A percentile compares a stretch with the other conserved stretches of the same genome.
phyloP scores from a whole-genome alignment of 2,329 filamentous ascomycete genomes.

The Lojkania enalia region DNA sequence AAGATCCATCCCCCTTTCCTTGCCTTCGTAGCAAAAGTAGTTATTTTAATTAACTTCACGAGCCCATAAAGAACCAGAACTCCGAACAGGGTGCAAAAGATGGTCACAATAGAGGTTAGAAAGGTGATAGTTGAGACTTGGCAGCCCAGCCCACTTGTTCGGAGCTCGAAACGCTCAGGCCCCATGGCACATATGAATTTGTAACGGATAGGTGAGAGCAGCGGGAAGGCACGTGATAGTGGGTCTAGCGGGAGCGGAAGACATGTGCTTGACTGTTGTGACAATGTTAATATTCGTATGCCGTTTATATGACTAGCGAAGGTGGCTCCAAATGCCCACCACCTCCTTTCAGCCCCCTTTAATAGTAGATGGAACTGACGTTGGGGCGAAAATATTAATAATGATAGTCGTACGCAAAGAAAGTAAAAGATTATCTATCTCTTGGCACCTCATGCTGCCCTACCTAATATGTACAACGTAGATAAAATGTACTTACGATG shows the following conservation, averaged over 20 bases:
- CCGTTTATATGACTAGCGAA: no score
- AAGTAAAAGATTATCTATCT: no score
- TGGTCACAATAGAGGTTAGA: conserved; percentile 48
- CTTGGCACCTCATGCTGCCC: no score
- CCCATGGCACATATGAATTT: conserved; percentile 41
- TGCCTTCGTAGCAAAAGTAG: conserved; percentile 17
- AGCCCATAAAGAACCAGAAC: conserved; percentile 41
- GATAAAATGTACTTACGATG: conserved; percentile 44
- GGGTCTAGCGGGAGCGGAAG: conserved; percentile 46
- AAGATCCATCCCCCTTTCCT: conserved; percentile 32
- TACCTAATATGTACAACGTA: neutral
- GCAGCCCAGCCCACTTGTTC: conserved; percentile 50
- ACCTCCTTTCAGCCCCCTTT: no score
- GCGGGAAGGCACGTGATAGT: conserved; percentile 41
- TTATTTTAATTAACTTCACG: conserved; percentile 18
- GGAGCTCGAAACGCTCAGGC: conserved; percentile 51
- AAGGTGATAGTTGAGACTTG: conserved; percentile 53
- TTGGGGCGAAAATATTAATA: no score
- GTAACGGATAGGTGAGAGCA: conserved; percentile 45
- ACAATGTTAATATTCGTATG: conserved; percentile 10
- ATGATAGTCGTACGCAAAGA: no score
- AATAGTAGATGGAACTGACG: no score
- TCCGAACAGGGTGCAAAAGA: conserved; percentile 47
- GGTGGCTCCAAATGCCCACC: no score
- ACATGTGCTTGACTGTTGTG: conserved; percentile 46